phyloP scores from a whole-genome alignment of 2,329 filamentous ascomycete species.

The Aspergillus spinulosporus region DNA sequence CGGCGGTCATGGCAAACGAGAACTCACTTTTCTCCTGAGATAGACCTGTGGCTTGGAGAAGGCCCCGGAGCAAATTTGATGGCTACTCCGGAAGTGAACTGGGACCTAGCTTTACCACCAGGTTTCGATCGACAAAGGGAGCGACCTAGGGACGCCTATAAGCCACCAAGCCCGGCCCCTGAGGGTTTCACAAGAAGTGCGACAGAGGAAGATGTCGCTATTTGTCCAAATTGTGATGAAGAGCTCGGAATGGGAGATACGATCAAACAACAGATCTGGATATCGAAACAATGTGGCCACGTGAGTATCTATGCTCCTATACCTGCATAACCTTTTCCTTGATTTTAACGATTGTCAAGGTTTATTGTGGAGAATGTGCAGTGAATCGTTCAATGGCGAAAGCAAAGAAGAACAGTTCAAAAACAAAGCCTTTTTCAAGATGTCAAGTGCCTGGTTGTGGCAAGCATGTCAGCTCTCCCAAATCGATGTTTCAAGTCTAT shows the following conservation, averaged over 20 bases:
- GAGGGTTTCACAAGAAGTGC: constrained; percentile 81
- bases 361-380: constrained; percentile 52
- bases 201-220: constrained; percentile 67
- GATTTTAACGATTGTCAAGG: constrained; percentile 33
- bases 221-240: constrained; percentile 83
- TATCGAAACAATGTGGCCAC: constrained; percentile 86
- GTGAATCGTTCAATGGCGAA: constrained; percentile 41
- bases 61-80: constrained; percentile 25
- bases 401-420: constrained; percentile 32
- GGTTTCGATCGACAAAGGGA: constrained; percentile 17
- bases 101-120: constrained; percentile 40
- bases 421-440: constrained; percentile 44
- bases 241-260: constrained; percentile 75
- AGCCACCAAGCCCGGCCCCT: constrained; percentile 63
- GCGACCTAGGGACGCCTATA: constrained; percentile 47
- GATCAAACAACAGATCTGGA: constrained; percentile 84
- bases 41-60: constrained; percentile 29
- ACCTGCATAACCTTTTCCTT: too few relatives aligned
- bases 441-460: constrained; percentile 47
- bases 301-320: constrained; percentile 56
- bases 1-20: neutral
- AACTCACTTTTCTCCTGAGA: constrained; percentile 1
- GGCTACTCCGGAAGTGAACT: constrained; percentile 27
- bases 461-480: constrained; percentile 40
- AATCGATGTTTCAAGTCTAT: constrained; percentile 50